phyloP scores from a whole-genome alignment of 495 filamentous ascomycete genomes.

The Trichoderma gamsii region DNA sequence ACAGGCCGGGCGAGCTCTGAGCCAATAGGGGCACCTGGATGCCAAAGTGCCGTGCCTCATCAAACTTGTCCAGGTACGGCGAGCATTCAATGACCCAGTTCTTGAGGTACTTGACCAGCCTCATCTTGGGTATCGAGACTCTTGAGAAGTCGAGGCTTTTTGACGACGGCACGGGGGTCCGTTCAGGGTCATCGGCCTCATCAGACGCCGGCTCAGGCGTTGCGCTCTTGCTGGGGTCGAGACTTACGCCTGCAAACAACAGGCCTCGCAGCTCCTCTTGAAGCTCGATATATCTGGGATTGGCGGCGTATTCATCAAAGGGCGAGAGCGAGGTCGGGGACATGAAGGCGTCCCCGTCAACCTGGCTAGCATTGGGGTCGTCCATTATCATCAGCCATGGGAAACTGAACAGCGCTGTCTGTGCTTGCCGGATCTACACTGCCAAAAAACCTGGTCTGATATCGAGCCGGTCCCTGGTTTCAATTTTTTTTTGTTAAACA shows the following conservation, averaged over 20 bases:
- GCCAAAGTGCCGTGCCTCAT: slow-evolving; percentile 26
- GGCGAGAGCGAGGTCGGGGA: slow-evolving; percentile 5
- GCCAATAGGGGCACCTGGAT: slow-evolving; percentile 37
- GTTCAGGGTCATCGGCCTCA: not conserved
- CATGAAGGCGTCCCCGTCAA: slow-evolving; percentile 11
- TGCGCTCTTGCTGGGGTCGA: slow-evolving; percentile 32
- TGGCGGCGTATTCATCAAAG: slow-evolving; percentile 6
- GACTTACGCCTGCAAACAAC: slow-evolving; percentile 1
- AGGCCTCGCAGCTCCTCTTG: slow-evolving; percentile 9
- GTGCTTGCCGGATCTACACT: not conserved
- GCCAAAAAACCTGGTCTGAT: not conserved
- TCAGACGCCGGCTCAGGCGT: slow-evolving; percentile 12
- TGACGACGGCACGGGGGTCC: not conserved
- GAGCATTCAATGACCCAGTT: slow-evolving; percentile 18
- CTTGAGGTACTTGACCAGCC: slow-evolving; percentile 16
- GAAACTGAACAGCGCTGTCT: not conserved
- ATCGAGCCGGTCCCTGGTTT: not conserved
- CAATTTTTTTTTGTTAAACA: too few species aligned
- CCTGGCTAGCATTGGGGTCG: not conserved
- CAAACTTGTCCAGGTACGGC: slow-evolving; percentile 21
- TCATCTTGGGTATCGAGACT: slow-evolving; percentile 15
- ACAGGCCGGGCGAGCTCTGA: slow-evolving; percentile 33
- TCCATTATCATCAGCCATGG: not conserved
- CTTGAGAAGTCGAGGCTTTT: slow-evolving; percentile 14
- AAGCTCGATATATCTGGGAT: slow-evolving; percentile 8